A percentile compares a stretch with the other conserved stretches of the same genome.
These are phyloP conservation scores for Sporisorium sorghi DNA, from an alignment of 1,284 basidiomycete species.

Conservation along the genomic window DNA sequence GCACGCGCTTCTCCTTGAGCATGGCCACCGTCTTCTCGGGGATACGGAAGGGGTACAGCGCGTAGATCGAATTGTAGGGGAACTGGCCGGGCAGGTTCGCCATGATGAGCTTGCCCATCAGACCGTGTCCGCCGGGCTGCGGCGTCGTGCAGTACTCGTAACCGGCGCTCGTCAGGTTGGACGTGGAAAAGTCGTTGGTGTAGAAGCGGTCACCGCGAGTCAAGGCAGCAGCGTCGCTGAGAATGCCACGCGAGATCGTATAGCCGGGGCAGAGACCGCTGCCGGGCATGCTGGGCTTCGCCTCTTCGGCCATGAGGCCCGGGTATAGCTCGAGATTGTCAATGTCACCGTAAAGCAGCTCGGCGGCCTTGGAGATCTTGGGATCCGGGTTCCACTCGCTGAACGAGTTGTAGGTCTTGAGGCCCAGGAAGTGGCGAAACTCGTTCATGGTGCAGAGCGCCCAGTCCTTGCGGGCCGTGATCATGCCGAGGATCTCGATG, in stretches of 20 bases:
- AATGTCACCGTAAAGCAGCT: constrained; percentile 74
- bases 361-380: constrained; percentile 79
- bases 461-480: constrained; percentile 79
- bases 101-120: constrained; percentile 54
- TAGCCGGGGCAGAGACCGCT: constrained; percentile 82
- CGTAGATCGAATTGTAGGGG: constrained; percentile 51
- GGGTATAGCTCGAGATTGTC: constrained; percentile 83
- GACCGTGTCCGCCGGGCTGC: constrained; percentile 40
- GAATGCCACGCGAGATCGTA: constrained; percentile 86
- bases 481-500: constrained; percentile 84
- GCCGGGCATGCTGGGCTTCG: constrained; percentile 80
- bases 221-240: constrained; percentile 86
- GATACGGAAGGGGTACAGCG: constrained; percentile 77
- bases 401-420: constrained; percentile 69
- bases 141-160: constrained; percentile 36
- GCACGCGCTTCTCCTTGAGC: constrained; percentile 76
- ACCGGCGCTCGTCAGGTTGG: constrained; percentile 76
- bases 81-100: constrained; percentile 48
- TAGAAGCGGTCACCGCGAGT: constrained; percentile 85
- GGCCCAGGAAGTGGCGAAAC: constrained; percentile 74
- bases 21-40: constrained; percentile 71
- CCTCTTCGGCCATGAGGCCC: constrained; percentile 74
- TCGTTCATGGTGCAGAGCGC: constrained; percentile 86
- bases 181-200: constrained; percentile 82
- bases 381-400: constrained; percentile 84